Base-by-base conservation (phyloP, 257 asterid genomes). In the Nicotiana noctiflora region DNA sequence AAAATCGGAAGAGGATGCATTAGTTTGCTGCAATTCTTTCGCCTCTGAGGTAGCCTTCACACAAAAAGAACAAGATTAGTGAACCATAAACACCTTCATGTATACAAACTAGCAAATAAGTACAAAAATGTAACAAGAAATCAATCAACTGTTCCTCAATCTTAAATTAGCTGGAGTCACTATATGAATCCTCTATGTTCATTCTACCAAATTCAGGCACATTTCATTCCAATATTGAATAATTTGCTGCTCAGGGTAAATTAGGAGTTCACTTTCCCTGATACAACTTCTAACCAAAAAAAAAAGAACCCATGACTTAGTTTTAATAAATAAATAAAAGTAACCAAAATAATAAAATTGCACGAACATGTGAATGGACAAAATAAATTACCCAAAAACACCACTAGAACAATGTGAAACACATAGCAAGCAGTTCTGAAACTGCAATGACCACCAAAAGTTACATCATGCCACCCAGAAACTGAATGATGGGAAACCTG, bases 11-110 rank as follows among this genome's bases (percentile, higher is more conserved):
- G 88, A 81, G 79, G 80, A 27, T 32, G 89, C 32, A 72, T 81
- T 87, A 70, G 77, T 80, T 81, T 81, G 92, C 66, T 83, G 85
- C 65, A 55, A 86, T 68, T 79, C 76, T 55, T 78, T 85, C 52
- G 52, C 87, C 86, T 80, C 57, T 25, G 82, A 21, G 62, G 80
- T 86, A 64, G 81, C 96, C 98, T 93, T 85, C 90, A 84, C 31
- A 74, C 31, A 63, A 10, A 77, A 75, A 66, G 80, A 67, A 66
- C 84, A 75, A 84, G 68, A 59, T 84, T 88, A 89, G 84, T 80
- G 66, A 82, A 80, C 81, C 63, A 72, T 46, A 46, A 23, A 72
- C 60, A 72, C 59, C 60, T 46, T 23, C 37, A 72, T 46, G 78
- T 15, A 0, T 25, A 46, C 60, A 46, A 72, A 72, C 61, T 72